Percentiles rank a stretch among this genome's conserved stretches.
Conservation (phyloP, 208 protist species). For the Trypanosoma cruzi region DNA sequence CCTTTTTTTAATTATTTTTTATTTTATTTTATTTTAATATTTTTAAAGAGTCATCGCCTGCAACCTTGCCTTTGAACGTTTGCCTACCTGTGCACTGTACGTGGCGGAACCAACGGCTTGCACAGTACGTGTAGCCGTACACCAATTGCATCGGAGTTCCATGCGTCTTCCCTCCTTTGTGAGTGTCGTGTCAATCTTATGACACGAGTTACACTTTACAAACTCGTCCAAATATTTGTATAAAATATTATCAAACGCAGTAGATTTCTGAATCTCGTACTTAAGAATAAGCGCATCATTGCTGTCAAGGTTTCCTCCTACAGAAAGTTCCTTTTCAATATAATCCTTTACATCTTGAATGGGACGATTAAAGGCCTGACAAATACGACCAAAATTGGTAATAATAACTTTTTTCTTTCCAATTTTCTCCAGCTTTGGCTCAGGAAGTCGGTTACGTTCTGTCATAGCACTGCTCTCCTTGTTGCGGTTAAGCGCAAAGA, state of each 20-base stretch:
- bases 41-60: conserved; percentile 60
- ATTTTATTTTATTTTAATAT: neutral
- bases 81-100: conserved; percentile 79
- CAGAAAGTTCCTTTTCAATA: conserved; percentile 92
- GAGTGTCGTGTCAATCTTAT: conserved; percentile 88
- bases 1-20: neutral
- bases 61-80: conserved; percentile 66
- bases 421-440: conserved; percentile 80
- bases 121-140: conserved; percentile 80
- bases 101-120: conserved; percentile 58
- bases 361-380: conserved; percentile 77
- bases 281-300: conserved; percentile 90
- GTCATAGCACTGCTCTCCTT: conserved; percentile 63
- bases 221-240: conserved; percentile 91
- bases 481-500: conserved; percentile 68
- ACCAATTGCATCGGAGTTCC: conserved; percentile 80
- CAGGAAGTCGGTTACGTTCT: conserved; percentile 79
- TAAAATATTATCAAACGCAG: conserved; percentile 78
- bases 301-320: conserved; percentile 80
- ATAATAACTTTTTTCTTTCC: conserved; percentile 94
- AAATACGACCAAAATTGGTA: conserved; percentile 92
- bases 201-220: conserved; percentile 92
- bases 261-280: conserved; percentile 84
- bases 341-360: conserved; percentile 92
- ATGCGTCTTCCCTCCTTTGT: conserved; percentile 73